A percentile compares a stretch with the other conserved stretches of the same genome.
Conservation (phyloP, 2,329 filamentous ascomycete genomes). For the Bipolaris victoriae region DNA sequence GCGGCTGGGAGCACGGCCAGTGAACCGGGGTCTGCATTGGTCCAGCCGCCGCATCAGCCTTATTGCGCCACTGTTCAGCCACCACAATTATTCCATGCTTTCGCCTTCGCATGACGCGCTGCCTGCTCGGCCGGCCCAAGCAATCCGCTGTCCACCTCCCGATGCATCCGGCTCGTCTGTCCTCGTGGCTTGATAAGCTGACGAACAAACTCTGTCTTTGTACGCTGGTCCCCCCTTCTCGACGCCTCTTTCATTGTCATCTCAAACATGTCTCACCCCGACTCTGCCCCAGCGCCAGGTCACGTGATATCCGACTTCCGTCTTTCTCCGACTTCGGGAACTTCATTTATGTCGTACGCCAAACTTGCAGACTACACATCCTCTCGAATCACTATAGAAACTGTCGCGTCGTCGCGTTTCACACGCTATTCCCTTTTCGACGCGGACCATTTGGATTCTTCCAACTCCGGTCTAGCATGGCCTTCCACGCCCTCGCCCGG, state of each 20-base stretch:
- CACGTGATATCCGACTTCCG: neutral
- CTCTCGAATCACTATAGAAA: neutral
- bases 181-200: too few species aligned
- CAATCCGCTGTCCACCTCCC: too few species aligned
- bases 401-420: neutral
- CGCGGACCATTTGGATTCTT: constrained; percentile 12
- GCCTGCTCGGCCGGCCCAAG: neutral
- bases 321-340: neutral
- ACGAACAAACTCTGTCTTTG: too few species aligned
- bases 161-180: too few species aligned
- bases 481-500: neutral
- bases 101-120: too few species aligned
- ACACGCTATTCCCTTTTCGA: constrained; percentile 14
- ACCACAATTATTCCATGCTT: constrained; percentile 2
- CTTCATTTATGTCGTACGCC: neutral
- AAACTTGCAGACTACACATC: neutral
- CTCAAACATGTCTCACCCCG: neutral
- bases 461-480: constrained; percentile 11
- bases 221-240: too few species aligned
- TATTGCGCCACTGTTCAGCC: constrained; percentile 18
- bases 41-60: constrained; percentile 10
- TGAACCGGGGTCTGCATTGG: constrained; percentile 9
- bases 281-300: neutral
- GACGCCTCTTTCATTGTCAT: too few species aligned
- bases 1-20: constrained; percentile 12